Base-by-base conservation (phyloP, 208 protist genomes). In the Leishmania arabica region DNA sequence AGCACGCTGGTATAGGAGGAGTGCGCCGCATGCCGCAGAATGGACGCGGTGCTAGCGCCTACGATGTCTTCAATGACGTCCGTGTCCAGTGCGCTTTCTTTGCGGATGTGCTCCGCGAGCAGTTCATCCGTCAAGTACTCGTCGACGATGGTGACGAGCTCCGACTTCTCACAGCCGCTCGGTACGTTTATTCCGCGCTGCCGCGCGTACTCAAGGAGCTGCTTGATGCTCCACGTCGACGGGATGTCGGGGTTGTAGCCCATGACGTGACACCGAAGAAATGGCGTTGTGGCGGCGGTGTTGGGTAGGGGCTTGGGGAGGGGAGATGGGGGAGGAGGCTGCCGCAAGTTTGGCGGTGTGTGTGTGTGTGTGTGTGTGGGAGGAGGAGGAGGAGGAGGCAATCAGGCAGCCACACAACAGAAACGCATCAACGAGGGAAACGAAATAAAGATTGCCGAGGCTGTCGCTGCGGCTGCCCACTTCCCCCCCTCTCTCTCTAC, bases 161-260 rank as follows among this genome's bases (percentile, higher is more conserved):
- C 84, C 6, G 78, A 45, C 79, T 83, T 84, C 62, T 84, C 79
- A 13, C 79, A 78, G 9, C 84, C 89, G 24, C 75, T 71, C 24
- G 71, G 65, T 49, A 88, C 76, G n/a, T 69, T 53, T 34, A 90
- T 85, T 24, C 83, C 51, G 78, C 90, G 85, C 74, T 86, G 56
- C 13, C 40, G 40, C 31, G 73, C 68, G 81, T 93, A 95, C 15
- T 75, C 64, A 31, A 90, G 77, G 31, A 95, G 84, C 51, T 88
- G 72, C 64, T 77, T 40, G 69, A 85, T 82, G 51, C 69, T 84
- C 91, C 91, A 95, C 71, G 84, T 90, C 42, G 66, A 37, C 7
- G 91, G 86, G n/a, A 88, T 79, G 80, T 84, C 81, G n/a, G 85
- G 82, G 51, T 88, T 47, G 77, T 73, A 84, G 47, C 58, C 75